Evolutionary conservation across 495 filamentous ascomycete species (phyloP).

Genomic region (Penicillium bovifimosum): DNA sequence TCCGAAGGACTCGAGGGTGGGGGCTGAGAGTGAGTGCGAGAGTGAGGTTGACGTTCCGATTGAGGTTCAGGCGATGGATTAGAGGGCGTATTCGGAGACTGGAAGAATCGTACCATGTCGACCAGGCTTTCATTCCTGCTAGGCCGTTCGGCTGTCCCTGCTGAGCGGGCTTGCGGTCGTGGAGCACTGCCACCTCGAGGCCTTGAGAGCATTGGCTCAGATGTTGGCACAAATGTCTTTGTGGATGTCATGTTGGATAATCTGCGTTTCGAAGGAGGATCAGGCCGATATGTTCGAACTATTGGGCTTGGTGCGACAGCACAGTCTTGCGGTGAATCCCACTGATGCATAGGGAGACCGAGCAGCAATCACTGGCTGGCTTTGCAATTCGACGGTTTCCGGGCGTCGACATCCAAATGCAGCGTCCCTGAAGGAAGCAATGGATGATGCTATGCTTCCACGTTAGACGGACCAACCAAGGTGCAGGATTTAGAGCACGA

Average conservation of each 20-base stretch:
- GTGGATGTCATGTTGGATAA: conserved; percentile 28
- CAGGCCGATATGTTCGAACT: conserved; percentile 36
- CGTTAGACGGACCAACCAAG: conserved; percentile 1
- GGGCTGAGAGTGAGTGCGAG: neutral
- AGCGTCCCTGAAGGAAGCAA: neutral
- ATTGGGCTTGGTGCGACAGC: conserved; percentile 39
- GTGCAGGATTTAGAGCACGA: neutral
- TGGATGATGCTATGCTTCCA: neutral
- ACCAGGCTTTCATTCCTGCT: conserved; percentile 30
- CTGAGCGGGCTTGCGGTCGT: conserved; percentile 22
- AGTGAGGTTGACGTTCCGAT: neutral
- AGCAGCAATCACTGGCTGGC: conserved; percentile 17
- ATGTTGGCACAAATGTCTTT: conserved; percentile 4
- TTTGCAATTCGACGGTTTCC: conserved; percentile 16
- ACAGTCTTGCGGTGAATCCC: conserved; percentile 23
- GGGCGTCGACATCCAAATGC: conserved; percentile 8
- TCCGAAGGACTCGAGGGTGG: conserved; percentile 10
- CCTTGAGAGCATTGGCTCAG: conserved; percentile 7
- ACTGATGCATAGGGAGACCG: conserved; percentile 30
- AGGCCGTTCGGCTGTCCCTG: conserved; percentile 21
- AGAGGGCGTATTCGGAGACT: conserved; percentile 25
- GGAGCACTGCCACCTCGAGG: conserved; percentile 5
- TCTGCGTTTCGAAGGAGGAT: conserved; percentile 25
- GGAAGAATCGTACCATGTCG: conserved; percentile 38
- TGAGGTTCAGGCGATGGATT: neutral